phyloP scores from a whole-genome alignment of 2,329 filamentous ascomycete species.

The Microthyrium microscopicum region DNA sequence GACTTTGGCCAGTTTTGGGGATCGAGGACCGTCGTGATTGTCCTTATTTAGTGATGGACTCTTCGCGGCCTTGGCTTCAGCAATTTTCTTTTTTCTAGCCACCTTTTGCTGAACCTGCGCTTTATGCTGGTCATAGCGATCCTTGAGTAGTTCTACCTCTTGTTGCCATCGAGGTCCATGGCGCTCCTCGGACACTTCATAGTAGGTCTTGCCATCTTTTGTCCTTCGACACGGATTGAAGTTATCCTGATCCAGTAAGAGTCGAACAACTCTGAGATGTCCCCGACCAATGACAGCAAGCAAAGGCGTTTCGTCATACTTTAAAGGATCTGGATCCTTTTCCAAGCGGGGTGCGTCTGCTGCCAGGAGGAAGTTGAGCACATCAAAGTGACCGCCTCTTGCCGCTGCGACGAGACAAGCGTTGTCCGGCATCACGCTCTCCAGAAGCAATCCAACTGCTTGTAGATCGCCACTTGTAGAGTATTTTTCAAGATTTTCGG shows the following conservation, averaged over 20 bases:
- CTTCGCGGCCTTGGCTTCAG: too few species aligned
- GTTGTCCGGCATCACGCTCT: conserved; percentile 47
- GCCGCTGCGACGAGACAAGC: conserved; percentile 83
- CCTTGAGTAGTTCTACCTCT: conserved; percentile 66
- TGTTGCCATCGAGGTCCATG: conserved; percentile 81
- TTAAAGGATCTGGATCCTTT: conserved; percentile 46
- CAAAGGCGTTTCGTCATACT: conserved; percentile 81
- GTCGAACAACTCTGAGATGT: conserved; percentile 67
- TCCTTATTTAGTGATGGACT: too few species aligned
- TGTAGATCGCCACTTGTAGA: conserved; percentile 31
- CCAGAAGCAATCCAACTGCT: conserved; percentile 31
- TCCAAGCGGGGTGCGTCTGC: conserved; percentile 20
- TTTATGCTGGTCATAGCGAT: conserved; percentile 48
- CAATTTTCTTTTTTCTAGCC: conserved; percentile 2
- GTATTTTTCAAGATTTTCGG: conserved; percentile 31
- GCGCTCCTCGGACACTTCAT: conserved; percentile 68
- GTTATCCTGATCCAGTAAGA: conserved; percentile 57
- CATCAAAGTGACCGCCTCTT: conserved; percentile 75
- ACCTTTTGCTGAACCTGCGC: conserved; percentile 2
- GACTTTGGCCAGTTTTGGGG: too few species aligned
- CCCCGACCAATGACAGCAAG: conserved; percentile 81
- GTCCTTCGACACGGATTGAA: conserved; percentile 69
- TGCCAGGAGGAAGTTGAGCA: conserved; percentile 54
- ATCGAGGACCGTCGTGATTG: too few species aligned
- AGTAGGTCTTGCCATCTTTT: conserved; percentile 65